phyloP scores from a whole-genome alignment of 106 monocot genomes.

The Allium fistulosum region DNA sequence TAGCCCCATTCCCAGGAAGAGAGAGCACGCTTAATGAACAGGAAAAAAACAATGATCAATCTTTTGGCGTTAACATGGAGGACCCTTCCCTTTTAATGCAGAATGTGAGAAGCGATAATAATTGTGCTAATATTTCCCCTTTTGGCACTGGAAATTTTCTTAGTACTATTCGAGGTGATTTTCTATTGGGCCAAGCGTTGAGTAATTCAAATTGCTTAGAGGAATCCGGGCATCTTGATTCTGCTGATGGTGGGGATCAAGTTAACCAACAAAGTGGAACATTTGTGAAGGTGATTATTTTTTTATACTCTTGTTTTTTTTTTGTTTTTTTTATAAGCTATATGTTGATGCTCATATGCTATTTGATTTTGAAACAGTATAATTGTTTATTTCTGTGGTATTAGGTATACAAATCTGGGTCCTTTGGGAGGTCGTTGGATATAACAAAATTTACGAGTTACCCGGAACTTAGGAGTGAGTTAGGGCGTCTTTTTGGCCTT shows the following conservation, averaged over 20 bases:
- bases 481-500: constrained; percentile 66
- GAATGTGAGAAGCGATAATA: constrained; percentile 45
- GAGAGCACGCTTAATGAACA: constrained; percentile 41
- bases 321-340: neutral
- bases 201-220: constrained; percentile 40
- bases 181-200: constrained; percentile 42
- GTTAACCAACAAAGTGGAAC: constrained; percentile 36
- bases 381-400: neutral
- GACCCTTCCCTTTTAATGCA: constrained; percentile 35
- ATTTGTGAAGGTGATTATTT: constrained; percentile 54
- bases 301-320: neutral
- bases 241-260: constrained; percentile 34
- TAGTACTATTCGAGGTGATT: constrained; percentile 31
- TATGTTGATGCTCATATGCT: neutral
- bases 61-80: constrained; percentile 78
- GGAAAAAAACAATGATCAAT: constrained; percentile 40
- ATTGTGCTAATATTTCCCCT: constrained; percentile 31
- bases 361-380: neutral
- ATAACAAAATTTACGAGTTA: constrained; percentile 80
- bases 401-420: constrained; percentile 67
- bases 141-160: constrained; percentile 39
- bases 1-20: constrained; percentile 52
- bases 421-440: constrained; percentile 76
- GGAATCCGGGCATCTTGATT: constrained; percentile 41
- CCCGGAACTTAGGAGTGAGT: constrained; percentile 65